Conservation (phyloP, 73 alveolate genomes). For the Paramecium bursaria region DNA sequence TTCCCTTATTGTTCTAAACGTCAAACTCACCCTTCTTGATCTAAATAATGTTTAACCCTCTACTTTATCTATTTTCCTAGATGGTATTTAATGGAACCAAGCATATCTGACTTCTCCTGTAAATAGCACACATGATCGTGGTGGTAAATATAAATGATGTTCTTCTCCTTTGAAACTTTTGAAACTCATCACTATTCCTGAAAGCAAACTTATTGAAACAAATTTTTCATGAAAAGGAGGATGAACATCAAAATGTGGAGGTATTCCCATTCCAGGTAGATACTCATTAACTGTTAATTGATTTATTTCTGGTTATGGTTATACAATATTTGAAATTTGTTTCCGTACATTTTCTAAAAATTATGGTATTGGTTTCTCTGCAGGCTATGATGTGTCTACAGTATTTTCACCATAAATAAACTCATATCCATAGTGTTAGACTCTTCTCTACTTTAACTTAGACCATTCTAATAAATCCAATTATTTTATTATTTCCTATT, state of each 20-base stretch:
- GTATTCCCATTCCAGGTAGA: conserved; percentile 88
- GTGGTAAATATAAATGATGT: conserved; percentile 76
- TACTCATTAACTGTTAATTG: conserved; percentile 81
- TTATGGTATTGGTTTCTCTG: conserved; percentile 46
- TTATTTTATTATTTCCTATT: conserved; percentile 66
- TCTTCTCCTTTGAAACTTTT: conserved; percentile 75
- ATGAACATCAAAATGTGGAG: conserved; percentile 89
- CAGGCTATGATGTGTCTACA: conserved; percentile 25
- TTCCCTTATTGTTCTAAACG: conserved; percentile 76
- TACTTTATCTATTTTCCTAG: conserved; percentile 83
- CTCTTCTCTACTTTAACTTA: conserved; percentile 79
- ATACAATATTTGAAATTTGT: conserved; percentile 38
- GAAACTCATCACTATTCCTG: conserved; percentile 82
- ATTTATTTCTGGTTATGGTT: conserved; percentile 69
- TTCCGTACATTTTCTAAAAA: conserved; percentile 67
- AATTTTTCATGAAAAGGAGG: conserved; percentile 87
- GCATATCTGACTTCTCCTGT: conserved; percentile 84
- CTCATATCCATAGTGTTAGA: conserved; percentile 89
- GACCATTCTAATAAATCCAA: conserved; percentile 78
- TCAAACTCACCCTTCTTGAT: conserved; percentile 79
- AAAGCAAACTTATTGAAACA: conserved; percentile 70
- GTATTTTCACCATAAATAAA: conserved; percentile 84
- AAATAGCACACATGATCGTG: conserved; percentile 76
- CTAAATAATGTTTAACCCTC: conserved; percentile 78
- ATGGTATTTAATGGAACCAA: conserved; percentile 83